phyloP scores from a whole-genome alignment of 257 asterid species.

The Verbena officinalis region DNA sequence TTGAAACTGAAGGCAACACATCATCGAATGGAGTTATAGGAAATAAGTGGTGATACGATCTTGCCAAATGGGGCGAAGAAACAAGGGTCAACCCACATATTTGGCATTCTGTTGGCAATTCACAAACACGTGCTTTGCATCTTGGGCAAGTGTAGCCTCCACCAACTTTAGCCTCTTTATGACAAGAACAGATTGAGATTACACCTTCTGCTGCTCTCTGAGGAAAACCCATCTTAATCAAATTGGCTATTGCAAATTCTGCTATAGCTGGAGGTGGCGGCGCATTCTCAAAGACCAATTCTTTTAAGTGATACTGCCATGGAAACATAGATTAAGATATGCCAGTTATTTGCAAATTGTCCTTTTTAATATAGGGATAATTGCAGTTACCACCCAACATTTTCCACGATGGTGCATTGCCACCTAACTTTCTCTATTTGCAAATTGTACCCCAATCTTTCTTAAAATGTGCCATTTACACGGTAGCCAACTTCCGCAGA shows the following conservation, averaged over 20 bases:
- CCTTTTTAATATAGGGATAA: not conserved
- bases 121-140: constrained; percentile 95
- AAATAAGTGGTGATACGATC: constrained; percentile 95
- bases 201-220: constrained; percentile 96
- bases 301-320: constrained; percentile 78
- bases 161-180: constrained; percentile 88
- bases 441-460: no score
- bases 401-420: no score
- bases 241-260: constrained; percentile 86
- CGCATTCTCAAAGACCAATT: constrained; percentile 85
- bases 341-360: constrained; percentile 7
- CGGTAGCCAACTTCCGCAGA: no score
- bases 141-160: constrained; percentile 98
- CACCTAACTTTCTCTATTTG: no score
- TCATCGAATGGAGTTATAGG: constrained; percentile 93
- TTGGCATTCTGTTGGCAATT: constrained; percentile 87
- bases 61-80: constrained; percentile 96
- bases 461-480: no score
- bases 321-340: constrained; percentile 12
- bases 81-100: constrained; percentile 94
- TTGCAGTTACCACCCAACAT: no score
- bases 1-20: constrained; percentile 54
- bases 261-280: constrained; percentile 99
- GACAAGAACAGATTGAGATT: constrained; percentile 91
- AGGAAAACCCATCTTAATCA: constrained; percentile 98